Evolutionary conservation across 192 early-diverging fungal genomes (phyloP).

Genomic region (Funneliformis geosporum): DNA sequence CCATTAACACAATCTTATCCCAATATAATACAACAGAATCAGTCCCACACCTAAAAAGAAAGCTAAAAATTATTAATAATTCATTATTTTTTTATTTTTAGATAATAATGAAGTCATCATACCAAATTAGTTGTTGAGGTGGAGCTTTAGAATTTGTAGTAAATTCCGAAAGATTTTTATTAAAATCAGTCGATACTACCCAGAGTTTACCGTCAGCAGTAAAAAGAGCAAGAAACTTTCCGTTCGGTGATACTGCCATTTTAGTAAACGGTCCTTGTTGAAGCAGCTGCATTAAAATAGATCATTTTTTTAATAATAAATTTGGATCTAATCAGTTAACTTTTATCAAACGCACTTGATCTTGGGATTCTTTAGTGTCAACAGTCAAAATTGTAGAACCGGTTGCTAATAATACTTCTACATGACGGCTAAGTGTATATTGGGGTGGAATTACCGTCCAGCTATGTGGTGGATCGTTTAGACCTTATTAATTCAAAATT

Average conservation of each 20-base stretch:
- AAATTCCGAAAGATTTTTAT: conserved; percentile 88
- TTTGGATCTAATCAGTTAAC: background rate
- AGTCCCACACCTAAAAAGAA: conserved; percentile 83
- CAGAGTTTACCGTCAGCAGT: conserved; percentile 75
- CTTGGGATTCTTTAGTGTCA: conserved; percentile 75
- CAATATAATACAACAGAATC: conserved; percentile 90
- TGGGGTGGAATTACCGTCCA: conserved; percentile 93
- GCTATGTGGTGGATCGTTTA: conserved; percentile 70
- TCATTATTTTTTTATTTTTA: background rate
- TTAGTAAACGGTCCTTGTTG: conserved; percentile 86
- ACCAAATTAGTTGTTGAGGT: conserved; percentile 81
- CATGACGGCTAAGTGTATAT: conserved; percentile 80
- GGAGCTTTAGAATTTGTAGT: conserved; percentile 61
- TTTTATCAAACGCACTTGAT: conserved; percentile 59
- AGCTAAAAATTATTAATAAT: background rate
- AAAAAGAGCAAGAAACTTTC: conserved; percentile 88
- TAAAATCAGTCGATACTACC: conserved; percentile 95
- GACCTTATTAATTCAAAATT: conserved; percentile 34
- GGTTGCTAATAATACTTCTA: conserved; percentile 84
- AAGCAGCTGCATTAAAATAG: conserved; percentile 55
- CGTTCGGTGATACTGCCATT: conserved; percentile 93
- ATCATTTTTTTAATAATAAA: background rate
- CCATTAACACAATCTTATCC: conserved; percentile 79
- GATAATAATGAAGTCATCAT: conserved; percentile 58
- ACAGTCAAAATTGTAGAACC: conserved; percentile 79